These are phyloP conservation scores for Viola odorata DNA, from an alignment of 345 rosid species.

Conservation along the genomic window DNA sequence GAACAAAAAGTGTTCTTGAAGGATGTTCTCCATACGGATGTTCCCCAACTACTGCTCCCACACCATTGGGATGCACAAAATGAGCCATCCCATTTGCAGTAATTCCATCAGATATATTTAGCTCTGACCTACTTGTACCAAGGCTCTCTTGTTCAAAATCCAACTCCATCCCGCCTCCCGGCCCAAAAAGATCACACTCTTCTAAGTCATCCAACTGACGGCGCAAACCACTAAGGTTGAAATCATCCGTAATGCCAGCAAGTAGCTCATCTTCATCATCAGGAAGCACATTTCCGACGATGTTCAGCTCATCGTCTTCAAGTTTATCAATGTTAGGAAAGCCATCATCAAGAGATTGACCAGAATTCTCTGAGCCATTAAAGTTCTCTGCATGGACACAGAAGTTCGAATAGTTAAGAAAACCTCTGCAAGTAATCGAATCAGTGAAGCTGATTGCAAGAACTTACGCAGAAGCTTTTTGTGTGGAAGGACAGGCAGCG, in stretches of 20 bases:
- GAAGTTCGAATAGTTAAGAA: constrained; percentile 12
- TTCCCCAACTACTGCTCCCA: constrained; percentile 72
- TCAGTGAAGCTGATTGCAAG: constrained; percentile 8
- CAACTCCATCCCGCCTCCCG: constrained; percentile 88
- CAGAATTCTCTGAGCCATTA: constrained; percentile 43
- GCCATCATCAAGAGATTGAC: constrained; percentile 33
- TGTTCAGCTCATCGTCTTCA: constrained; percentile 44
- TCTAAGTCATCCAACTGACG: constrained; percentile 65
- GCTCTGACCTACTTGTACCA: constrained; percentile 37
- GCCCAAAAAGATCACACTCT: constrained; percentile 74
- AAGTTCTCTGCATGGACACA: constrained; percentile 54
- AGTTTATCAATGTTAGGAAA: constrained; percentile 44
- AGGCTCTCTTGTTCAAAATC: constrained; percentile 62
- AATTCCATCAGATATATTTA: constrained; percentile 49
- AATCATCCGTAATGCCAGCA: constrained; percentile 76
- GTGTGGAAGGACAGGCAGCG: constrained; percentile 76
- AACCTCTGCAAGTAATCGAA: neutral
- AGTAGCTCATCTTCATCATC: constrained; percentile 83
- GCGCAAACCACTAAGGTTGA: constrained; percentile 61
- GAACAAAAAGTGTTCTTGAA: constrained; percentile 87
- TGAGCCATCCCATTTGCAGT: constrained; percentile 42
- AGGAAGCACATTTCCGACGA: constrained; percentile 58
- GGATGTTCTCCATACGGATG: constrained; percentile 98
- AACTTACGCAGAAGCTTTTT: constrained; percentile 49
- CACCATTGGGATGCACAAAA: constrained; percentile 50